Conservation (phyloP, 1,284 basidiomycete genomes). For the Stygiomarasmius scandens region DNA sequence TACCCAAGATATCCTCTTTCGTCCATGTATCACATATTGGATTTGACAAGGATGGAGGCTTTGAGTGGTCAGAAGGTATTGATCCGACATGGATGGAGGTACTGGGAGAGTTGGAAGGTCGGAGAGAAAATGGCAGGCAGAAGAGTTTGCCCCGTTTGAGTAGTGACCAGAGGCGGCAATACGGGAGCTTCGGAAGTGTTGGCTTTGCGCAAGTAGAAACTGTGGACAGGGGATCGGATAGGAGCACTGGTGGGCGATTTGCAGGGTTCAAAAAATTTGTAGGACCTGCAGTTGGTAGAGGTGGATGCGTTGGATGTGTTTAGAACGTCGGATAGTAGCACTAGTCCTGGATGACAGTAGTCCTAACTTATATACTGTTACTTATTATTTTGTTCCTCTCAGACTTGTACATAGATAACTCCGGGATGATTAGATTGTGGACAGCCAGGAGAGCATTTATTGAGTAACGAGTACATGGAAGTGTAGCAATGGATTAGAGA, state of each 20-base stretch:
- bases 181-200: too few relatives aligned
- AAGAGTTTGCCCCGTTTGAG: not conserved
- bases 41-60: constrained; percentile 63
- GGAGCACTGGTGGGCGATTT: not conserved
- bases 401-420: too few relatives aligned
- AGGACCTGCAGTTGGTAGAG: not conserved
- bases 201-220: too few relatives aligned
- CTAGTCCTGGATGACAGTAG: too few relatives aligned
- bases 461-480: too few relatives aligned
- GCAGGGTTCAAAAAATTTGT: not conserved
- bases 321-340: not conserved
- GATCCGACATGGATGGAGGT: constrained; percentile 71
- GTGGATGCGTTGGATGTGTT: not conserved
- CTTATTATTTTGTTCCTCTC: too few relatives aligned
- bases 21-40: constrained; percentile 89
- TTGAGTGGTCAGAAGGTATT: constrained; percentile 76
- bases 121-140: not conserved
- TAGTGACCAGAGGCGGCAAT: too few relatives aligned
- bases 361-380: too few relatives aligned
- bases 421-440: too few relatives aligned
- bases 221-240: too few relatives aligned
- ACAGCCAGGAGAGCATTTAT: too few relatives aligned
- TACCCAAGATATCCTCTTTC: constrained; percentile 77
- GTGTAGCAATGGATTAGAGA: too few relatives aligned
- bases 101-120: constrained; percentile 27